Base-by-base conservation (phyloP, 352 stramenopile genomes). In the Pseudoperonospora humuli region DNA sequence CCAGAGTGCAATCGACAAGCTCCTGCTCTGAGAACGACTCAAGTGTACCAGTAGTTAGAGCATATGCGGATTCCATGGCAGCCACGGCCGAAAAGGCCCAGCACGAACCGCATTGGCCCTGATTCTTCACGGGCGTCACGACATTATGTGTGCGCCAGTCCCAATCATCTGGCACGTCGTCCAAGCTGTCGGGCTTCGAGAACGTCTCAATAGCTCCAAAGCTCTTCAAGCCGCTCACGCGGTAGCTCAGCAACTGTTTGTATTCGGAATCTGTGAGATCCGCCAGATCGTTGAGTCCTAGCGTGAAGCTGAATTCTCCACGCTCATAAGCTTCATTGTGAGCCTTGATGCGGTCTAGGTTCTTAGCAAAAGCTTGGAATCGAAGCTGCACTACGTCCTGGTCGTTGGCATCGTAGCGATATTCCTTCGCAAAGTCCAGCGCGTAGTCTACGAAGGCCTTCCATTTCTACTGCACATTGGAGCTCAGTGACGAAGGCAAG, bases 61-160 rank as follows among this genome's bases (percentile, higher is more conserved):
- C 95, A 49, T 96, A 67, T 5, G 84, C 88, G 19, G 79, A 95
- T 58, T 98, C 93, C 2, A 97, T 67, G 11, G 80, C 81, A 26
- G 88, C 91, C 0, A 96, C 75, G 1, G 92, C 86, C 1, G 93
- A 95, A 64, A 99, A 99, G 0, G 91, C 89, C 95, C 96, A 99
- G 72, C 96, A 99, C n/a, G 87, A 97, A 28, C 96, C 95, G 60
- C 96, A 99, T 6, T 84, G 48, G 7, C 91, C 96, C 66, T 99
- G 96, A 64, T 98, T 93, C 58, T 98, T 98, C 14, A 99, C 57
- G 3, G 19, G 13, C 5, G 62, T 61, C 8, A 87, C 64, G 35
- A 75, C 87, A 10, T 62, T 64, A 0, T 68, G 81, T 3, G 54
- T 66, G 7, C 64, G 84, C 75, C 78, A 87, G 43, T 87, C 75